Conservation (phyloP, 2,329 filamentous ascomycete species). For the Phialophora expanda region DNA sequence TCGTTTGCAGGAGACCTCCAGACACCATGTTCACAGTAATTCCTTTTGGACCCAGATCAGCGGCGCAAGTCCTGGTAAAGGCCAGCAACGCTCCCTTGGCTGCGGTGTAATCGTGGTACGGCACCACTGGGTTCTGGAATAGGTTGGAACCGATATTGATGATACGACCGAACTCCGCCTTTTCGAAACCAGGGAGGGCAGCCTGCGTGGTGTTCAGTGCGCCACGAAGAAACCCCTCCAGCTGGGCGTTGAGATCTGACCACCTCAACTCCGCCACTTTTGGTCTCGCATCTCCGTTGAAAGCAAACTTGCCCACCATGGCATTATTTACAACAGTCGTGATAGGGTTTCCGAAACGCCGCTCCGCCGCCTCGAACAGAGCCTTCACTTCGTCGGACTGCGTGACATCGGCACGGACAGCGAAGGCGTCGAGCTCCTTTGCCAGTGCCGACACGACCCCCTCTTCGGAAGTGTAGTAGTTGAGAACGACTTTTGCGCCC, state of each 20-base stretch:
- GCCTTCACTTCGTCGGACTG: slow-evolving; percentile 23
- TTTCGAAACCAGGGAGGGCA: slow-evolving; percentile 32
- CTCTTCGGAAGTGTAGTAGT: slow-evolving; percentile 28
- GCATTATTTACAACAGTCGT: slow-evolving; percentile 37
- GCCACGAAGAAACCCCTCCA: slow-evolving; percentile 32
- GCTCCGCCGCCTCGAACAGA: slow-evolving; percentile 27
- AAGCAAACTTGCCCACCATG: slow-evolving; percentile 34
- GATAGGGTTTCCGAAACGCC: slow-evolving; percentile 28
- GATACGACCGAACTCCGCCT: slow-evolving; percentile 29
- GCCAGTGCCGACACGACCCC: slow-evolving; percentile 17
- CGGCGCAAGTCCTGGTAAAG: slow-evolving; percentile 35
- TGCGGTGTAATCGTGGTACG: slow-evolving; percentile 37
- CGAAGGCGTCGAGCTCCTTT: slow-evolving; percentile 25
- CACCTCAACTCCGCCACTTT: slow-evolving; percentile 32
- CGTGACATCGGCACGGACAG: slow-evolving; percentile 33
- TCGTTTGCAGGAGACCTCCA: slow-evolving; percentile 32
- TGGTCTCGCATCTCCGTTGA: slow-evolving; percentile 35
- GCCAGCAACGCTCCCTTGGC: slow-evolving; percentile 35
- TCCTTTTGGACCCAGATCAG: slow-evolving; percentile 34
- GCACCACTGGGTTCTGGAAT: slow-evolving; percentile 36
- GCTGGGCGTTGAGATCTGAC: slow-evolving; percentile 31
- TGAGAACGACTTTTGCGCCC: slow-evolving; percentile 30
- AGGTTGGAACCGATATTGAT: slow-evolving; percentile 37
- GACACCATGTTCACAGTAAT: slow-evolving; percentile 36
- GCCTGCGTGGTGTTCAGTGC: slow-evolving; percentile 36